Base-by-base conservation (phyloP, 768 basidiomycete genomes). In the Phaffia tasmanica region DNA sequence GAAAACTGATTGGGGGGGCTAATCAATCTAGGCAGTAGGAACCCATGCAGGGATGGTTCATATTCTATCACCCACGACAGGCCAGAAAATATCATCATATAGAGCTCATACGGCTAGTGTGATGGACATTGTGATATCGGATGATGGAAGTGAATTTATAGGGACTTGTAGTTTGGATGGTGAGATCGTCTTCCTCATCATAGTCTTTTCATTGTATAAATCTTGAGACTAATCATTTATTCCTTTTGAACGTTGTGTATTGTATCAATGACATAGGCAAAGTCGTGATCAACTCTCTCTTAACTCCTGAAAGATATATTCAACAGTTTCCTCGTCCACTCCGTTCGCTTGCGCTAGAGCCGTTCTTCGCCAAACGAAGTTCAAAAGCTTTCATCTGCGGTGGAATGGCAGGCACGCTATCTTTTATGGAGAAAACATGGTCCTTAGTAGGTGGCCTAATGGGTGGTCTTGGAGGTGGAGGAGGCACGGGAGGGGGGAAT, bases 371-470 rank as follows among this genome's bases (percentile, higher is more conserved):
- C 3, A 88, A 87, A 76, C 83, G 83, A 59, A 81, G 81, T 48
- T 83, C 87, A 9, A 81, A 89, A 25, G 82, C 87, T 0, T 86
- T 95, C 71, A 87, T 95, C 15, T 89, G 87, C 64, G 95, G 94
- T 25, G 95, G 95, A 11, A 81, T 94, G 81, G 86, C 89, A 0
- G 94, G 95, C 4, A 84, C 81, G 25, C 78, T 99, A 30, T 79
- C 88, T n/a, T 72, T 95, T 71, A 84, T 88, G 70, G 94, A 97
- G 79, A 97, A 95, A 74, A 89, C 92, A 7, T 97, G 95, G 93
- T 77, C 97, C 1, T 92, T 94, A 0, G 35, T 42, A 42, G 35
- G 35, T 42, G 35, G 35, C 11, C 35, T 42, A 42, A 50, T 67
- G 5, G 61, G 61, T 25, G 66, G 66, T 9, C 30, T 67, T 1